Base-by-base conservation (phyloP, 768 basidiomycete species). In the Hericium erinaceus region DNA sequence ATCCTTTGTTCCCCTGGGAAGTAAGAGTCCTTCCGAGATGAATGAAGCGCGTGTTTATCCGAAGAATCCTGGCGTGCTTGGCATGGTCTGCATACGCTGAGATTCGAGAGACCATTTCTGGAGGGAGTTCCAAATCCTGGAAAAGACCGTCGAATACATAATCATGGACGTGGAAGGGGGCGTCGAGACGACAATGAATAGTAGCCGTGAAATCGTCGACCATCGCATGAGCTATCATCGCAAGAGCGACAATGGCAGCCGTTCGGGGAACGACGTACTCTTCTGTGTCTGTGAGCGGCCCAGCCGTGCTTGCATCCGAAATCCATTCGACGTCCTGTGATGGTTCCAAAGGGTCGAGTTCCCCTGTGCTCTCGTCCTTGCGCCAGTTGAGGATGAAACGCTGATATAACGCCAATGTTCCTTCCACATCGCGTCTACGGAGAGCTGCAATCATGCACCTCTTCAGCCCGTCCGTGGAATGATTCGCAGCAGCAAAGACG, bases 151-250 rank as follows among this genome's bases (percentile, higher is more conserved):
- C 64, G 10, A 74, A 70, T 18, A 70, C 69, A 44, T 63, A 67
- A 22, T 61, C 61, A 16, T 71, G 64, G 39, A 83, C 61, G 1
- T 69, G 74, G 48, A 74, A 66, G 16, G 69, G 69, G 1, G 72
- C 73, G 18, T 70, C 63, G 8, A 81, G 61, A 58, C 71, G 81
- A 4, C 67, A 65, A 46, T 69, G 68, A 50, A 89, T 64, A 2
- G 87, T 85, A 37, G 68, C 74, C n/a, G 70, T 64, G 61, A 90
- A 88, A n/a, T 77, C 73, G 64, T 80, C 71, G 33, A 73, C 69
- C 66, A 82, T 77, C 4, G 84, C 83, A 66, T 82, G 71, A 15
- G 89, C 89, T 20, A 80, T 73, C n/a, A 81, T 70, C 6, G 75
- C 82, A 11, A 75, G 75, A 37, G 85, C 73, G 24, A 86, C 69